Conservation (phyloP, 1,284 basidiomycete species). For the Rhodotorula sp. region DNA sequence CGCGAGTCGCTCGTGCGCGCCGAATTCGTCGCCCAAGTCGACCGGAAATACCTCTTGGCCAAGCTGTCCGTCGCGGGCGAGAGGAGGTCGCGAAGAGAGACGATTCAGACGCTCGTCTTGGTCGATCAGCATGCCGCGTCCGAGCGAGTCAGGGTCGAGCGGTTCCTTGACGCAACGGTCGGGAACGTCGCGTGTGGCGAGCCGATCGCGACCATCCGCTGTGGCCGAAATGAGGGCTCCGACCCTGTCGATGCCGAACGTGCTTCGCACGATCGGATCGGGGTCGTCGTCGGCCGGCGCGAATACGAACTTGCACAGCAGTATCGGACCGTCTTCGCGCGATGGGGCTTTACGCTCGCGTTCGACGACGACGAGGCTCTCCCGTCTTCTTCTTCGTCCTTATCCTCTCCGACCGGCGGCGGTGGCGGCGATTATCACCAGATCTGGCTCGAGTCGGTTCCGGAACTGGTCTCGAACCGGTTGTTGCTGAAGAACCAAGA, state of each 20-base stretch:
- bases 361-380: not conserved
- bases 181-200: constrained; percentile 56
- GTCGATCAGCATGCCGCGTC: constrained; percentile 96
- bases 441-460: constrained; percentile 47
- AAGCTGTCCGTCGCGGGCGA: not conserved
- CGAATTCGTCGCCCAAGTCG: constrained; percentile 71
- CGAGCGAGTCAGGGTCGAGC: constrained; percentile 83
- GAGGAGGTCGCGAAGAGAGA: not conserved
- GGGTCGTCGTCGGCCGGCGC: constrained; percentile 41
- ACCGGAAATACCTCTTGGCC: constrained; percentile 83
- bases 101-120: constrained; percentile 59
- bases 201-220: constrained; percentile 42
- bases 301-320: constrained; percentile 43
- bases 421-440: constrained; percentile 48
- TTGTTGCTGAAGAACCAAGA: constrained; percentile 33
- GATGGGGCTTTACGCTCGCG: constrained; percentile 24
- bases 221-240: constrained; percentile 3
- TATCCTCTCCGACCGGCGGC: constrained; percentile 45
- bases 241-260: constrained; percentile 46
- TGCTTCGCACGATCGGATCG: not conserved
- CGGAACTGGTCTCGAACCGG: constrained; percentile 45
- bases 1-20: constrained; percentile 36
- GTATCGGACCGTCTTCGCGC: constrained; percentile 56
- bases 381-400: constrained; percentile 35
- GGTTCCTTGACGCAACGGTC: constrained; percentile 66